Conservation (phyloP, 2,329 filamentous ascomycete species). For the Colletotrichum sp. region DNA sequence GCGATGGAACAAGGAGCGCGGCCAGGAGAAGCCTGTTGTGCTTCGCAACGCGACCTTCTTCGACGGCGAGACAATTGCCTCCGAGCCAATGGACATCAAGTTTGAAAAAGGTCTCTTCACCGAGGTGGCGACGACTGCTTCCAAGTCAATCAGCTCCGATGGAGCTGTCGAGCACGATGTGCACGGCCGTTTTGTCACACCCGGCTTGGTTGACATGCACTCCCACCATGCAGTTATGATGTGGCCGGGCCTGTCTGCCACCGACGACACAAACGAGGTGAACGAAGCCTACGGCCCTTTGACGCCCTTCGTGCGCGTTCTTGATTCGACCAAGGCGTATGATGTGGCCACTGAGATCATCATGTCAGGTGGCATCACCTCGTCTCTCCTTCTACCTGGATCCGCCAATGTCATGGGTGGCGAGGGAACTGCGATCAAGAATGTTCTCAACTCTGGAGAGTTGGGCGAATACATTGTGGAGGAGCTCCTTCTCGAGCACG, state of each 20-base stretch:
- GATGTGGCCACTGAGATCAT: slow-evolving; percentile 41
- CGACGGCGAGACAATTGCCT: slow-evolving; percentile 41
- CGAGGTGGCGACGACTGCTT: slow-evolving; percentile 29
- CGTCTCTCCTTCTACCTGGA: slow-evolving; percentile 50
- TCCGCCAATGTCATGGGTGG: slow-evolving; percentile 51
- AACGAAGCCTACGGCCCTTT: slow-evolving; percentile 34
- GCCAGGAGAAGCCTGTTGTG: slow-evolving; percentile 40
- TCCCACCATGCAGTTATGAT: slow-evolving; percentile 41
- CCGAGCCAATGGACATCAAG: slow-evolving; percentile 38
- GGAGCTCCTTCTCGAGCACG: slow-evolving; percentile 46
- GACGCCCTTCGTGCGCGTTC: slow-evolving; percentile 40
- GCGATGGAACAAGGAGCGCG: slow-evolving; percentile 42
- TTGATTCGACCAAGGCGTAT: slow-evolving; percentile 46
- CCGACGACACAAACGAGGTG: slow-evolving; percentile 42
- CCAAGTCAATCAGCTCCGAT: not conserved
- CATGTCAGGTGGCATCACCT: slow-evolving; percentile 48
- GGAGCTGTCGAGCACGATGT: slow-evolving; percentile 32
- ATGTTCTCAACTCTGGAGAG: slow-evolving; percentile 36
- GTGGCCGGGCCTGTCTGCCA: slow-evolving; percentile 37
- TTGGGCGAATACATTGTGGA: slow-evolving; percentile 43
- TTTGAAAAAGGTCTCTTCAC: slow-evolving; percentile 42
- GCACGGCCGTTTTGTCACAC: slow-evolving; percentile 44
- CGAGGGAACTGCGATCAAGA: slow-evolving; percentile 47
- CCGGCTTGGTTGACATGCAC: slow-evolving; percentile 51
- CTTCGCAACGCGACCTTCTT: slow-evolving; percentile 47